Conservation (phyloP, 192 early-diverging fungal species). For the Entomortierella parvispora region DNA sequence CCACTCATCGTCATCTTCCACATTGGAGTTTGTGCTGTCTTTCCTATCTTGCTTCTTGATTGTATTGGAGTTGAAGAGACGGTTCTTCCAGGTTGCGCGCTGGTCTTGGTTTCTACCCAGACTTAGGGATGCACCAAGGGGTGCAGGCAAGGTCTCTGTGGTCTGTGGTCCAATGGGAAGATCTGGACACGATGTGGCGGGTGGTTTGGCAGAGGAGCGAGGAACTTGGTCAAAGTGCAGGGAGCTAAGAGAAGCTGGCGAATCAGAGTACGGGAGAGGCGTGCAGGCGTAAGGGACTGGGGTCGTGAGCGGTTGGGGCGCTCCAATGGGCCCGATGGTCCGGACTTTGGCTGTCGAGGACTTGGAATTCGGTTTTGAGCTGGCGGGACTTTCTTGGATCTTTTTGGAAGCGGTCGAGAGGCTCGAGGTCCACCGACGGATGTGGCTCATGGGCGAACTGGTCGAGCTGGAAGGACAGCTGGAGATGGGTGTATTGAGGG, state of each 20-base stretch:
- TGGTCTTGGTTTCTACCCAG: conserved; percentile 9
- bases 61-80: conserved; percentile 21
- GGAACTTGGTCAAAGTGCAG: not conserved
- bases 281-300: conserved; percentile 47
- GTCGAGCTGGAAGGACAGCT: not conserved
- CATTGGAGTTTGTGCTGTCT: conserved; percentile 25
- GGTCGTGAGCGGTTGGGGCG: conserved; percentile 31
- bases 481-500: conserved; percentile 1
- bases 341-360: conserved; percentile 7
- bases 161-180: conserved; percentile 7
- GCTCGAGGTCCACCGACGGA: conserved; percentile 39
- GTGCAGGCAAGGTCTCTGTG: not conserved
- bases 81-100: conserved; percentile 34
- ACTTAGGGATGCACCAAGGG: not conserved
- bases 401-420: conserved; percentile 25
- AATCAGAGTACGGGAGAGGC: conserved; percentile 38
- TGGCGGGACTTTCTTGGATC: not conserved
- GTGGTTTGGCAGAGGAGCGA: conserved; percentile 25
- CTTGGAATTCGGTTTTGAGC: conserved; percentile 14
- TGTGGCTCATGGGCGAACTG: conserved; percentile 29
- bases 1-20: conserved; percentile 32
- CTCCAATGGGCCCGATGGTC: conserved; percentile 43
- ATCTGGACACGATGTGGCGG: conserved; percentile 25
- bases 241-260: not conserved
- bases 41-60: conserved; percentile 18